A percentile compares a stretch with the other conserved stretches of the same genome.
These are phyloP conservation scores for Neofusicoccum cordaticola DNA, from an alignment of 2,329 filamentous ascomycete species.

Conservation along the genomic window DNA sequence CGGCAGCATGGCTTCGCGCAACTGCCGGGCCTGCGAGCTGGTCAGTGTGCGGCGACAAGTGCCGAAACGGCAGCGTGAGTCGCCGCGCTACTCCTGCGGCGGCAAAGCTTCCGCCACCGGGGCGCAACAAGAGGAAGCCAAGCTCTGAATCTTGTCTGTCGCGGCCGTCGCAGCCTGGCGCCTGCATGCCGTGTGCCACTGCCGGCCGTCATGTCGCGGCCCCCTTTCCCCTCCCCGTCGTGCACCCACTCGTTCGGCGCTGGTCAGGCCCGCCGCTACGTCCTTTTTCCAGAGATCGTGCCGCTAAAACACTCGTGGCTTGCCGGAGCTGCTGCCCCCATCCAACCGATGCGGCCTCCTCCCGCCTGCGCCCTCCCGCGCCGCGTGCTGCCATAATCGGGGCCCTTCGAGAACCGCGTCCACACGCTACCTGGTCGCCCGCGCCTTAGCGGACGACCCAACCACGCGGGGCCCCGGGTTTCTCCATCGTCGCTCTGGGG, in stretches of 20 bases:
- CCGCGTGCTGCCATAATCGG: background rate
- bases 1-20: background rate
- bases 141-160: background rate
- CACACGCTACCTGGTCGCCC: background rate
- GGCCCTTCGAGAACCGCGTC: background rate
- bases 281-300: background rate
- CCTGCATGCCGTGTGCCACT: background rate
- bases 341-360: background rate
- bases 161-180: background rate
- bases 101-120: slow-evolving; percentile 4
- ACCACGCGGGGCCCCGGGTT: slow-evolving; percentile 2
- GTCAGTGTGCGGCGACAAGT: background rate
- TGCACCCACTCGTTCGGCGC: background rate
- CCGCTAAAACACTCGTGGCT: background rate
- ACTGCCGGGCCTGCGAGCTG: background rate
- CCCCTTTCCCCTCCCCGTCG: background rate
- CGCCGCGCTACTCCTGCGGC: background rate
- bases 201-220: background rate
- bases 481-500: background rate
- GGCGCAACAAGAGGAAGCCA: background rate
- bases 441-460: background rate
- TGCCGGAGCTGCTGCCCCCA: background rate
- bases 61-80: background rate
- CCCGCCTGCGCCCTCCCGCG: background rate
- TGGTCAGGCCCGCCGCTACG: background rate